phyloP scores from a whole-genome alignment of 2,329 filamentous ascomycete species.

The Phaeomoniella chlamydospora region DNA sequence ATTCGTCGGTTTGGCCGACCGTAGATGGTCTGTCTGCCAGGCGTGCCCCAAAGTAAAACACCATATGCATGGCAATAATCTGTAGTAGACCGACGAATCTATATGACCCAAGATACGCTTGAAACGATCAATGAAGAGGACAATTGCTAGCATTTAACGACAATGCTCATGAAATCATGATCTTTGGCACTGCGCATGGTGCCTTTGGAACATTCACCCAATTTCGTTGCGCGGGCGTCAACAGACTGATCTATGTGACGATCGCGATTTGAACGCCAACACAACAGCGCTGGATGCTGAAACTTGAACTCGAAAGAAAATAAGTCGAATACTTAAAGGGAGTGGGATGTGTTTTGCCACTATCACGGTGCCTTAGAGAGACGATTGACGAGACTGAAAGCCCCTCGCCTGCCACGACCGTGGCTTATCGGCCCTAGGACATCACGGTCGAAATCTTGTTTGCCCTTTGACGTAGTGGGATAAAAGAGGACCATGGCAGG shows the following conservation, averaged over 20 bases:
- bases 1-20: background rate
- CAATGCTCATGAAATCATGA: background rate
- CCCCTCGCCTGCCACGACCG: background rate
- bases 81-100: background rate
- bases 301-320: no score
- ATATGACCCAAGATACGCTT: background rate
- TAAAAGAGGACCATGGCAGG: conserved; percentile 45
- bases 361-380: background rate
- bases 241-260: background rate
- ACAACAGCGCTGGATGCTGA: background rate
- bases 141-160: background rate
- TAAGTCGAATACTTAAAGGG: background rate
- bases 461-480: no score
- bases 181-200: background rate
- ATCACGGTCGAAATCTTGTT: no score
- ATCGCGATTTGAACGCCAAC: background rate
- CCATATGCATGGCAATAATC: background rate
- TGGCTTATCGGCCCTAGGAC: background rate
- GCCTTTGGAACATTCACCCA: background rate
- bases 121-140: background rate
- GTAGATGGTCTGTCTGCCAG: background rate
- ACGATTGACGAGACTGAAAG: background rate
- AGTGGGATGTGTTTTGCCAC: background rate
- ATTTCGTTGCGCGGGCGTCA: background rate
- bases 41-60: background rate